Percentiles rank a stretch among this genome's conserved stretches.
Conservation (phyloP, 2,329 filamentous ascomycete genomes). For the Ceratocystis cubensis region DNA sequence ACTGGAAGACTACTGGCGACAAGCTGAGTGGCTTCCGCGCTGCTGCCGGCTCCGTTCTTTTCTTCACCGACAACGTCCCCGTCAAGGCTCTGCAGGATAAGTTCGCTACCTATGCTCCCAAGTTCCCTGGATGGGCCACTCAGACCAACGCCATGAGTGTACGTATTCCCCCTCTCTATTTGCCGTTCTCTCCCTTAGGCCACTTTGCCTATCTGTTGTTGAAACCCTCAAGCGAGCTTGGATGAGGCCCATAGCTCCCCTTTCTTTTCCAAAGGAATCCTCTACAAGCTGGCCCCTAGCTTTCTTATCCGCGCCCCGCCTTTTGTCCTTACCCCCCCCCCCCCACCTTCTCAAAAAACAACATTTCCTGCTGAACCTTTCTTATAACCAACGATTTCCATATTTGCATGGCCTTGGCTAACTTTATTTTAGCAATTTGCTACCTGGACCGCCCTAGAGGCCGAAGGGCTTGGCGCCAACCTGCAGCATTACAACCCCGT, state of each 20-base stretch:
- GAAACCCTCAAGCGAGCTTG: not conserved
- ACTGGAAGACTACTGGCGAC: slow-evolving; percentile 41
- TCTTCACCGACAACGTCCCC: slow-evolving; percentile 66
- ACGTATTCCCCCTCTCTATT: slow-evolving; percentile 13
- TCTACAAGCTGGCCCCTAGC: not conserved
- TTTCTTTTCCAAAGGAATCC: not conserved
- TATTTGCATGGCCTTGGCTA: slow-evolving; percentile 4
- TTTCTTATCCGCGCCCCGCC: not conserved
- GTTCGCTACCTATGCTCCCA: slow-evolving; percentile 62
- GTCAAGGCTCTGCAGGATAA: slow-evolving; percentile 55
- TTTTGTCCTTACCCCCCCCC: not conserved
- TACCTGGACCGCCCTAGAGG: slow-evolving; percentile 70
- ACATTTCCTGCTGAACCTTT: not conserved
- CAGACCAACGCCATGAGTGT: slow-evolving; percentile 67
- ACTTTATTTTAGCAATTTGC: slow-evolving; percentile 46
- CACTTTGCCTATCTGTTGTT: not conserved
- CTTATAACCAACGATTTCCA: not conserved
- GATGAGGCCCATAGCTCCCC: not conserved
- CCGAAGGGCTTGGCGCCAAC: slow-evolving; percentile 75
- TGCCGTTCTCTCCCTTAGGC: not conserved
- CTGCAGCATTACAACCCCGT: slow-evolving; percentile 90
- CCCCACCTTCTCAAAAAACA: not conserved
- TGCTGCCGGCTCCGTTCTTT: slow-evolving; percentile 71
- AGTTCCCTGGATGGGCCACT: slow-evolving; percentile 63
- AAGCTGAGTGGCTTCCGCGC: slow-evolving; percentile 48